Percentiles rank a stretch among this genome's conserved stretches.
These are phyloP conservation scores for Juncus inflexus DNA, from an alignment of 176 grass and related monocot species.

Conservation along the genomic window DNA sequence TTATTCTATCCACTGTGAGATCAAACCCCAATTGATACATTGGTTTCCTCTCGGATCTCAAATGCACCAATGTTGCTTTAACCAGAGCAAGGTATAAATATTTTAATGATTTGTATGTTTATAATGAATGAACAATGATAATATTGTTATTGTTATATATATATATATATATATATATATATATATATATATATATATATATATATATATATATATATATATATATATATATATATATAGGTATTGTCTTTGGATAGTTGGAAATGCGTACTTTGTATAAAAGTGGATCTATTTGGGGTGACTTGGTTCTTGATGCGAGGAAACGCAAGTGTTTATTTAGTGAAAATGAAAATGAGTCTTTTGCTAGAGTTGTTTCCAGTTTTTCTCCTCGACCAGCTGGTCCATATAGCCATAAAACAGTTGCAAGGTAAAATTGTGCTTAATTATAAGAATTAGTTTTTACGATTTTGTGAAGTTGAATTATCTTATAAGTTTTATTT, in stretches of 20 bases:
- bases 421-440: too few species aligned
- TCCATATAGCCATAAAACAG: too few species aligned
- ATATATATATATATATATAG: conserved; percentile 8
- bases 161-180: too few species aligned
- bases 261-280: conserved; percentile 31
- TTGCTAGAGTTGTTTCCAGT: conserved; percentile 3
- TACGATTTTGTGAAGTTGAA: too few species aligned
- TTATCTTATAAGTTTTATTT: too few species aligned
- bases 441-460: too few species aligned
- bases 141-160: background rate
- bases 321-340: conserved; percentile 27
- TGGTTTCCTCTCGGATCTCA: conserved; percentile 50
- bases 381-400: too few species aligned
- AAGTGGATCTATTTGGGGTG: conserved; percentile 27
- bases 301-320: conserved; percentile 31
- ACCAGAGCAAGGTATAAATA: conserved; percentile 52
- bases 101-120: background rate
- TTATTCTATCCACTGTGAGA: conserved; percentile 66
- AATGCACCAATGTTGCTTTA: conserved; percentile 56
- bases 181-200: conserved; percentile 3
- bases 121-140: background rate
- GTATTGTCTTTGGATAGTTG: conserved; percentile 37
- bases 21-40: conserved; percentile 44
- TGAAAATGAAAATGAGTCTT: conserved; percentile 15
- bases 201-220: conserved; percentile 2